phyloP scores from a whole-genome alignment of 805 yeast species.

The Soucietia sequanensis region DNA sequence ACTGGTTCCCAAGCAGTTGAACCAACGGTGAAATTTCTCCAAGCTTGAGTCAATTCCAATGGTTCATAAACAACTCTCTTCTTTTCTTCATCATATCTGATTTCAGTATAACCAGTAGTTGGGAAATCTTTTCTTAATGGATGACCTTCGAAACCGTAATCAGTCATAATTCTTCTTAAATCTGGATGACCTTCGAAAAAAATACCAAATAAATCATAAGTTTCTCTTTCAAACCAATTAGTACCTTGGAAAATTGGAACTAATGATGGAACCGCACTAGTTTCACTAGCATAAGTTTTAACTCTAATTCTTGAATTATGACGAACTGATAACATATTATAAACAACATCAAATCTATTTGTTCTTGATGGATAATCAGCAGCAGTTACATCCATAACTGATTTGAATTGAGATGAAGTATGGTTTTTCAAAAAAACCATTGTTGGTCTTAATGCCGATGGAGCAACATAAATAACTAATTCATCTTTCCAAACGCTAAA shows the following conservation, averaged over 20 bases:
- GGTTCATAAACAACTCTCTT: constrained; percentile 89
- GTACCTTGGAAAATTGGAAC: constrained; percentile 75
- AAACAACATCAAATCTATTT: constrained; percentile 84
- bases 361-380: constrained; percentile 83
- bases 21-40: constrained; percentile 87
- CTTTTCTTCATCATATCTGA: constrained; percentile 87
- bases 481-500: constrained; percentile 92
- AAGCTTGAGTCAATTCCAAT: constrained; percentile 86
- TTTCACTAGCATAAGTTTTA: constrained; percentile 84
- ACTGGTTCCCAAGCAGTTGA: constrained; percentile 91
- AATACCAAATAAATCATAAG: constrained; percentile 83
- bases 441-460: constrained; percentile 71
- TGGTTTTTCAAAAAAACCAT: constrained; percentile 71
- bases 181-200: constrained; percentile 90
- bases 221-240: constrained; percentile 89
- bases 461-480: constrained; percentile 71
- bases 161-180: constrained; percentile 85
- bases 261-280: constrained; percentile 76
- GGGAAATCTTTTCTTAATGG: constrained; percentile 93
- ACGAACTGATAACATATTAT: constrained; percentile 75
- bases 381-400: constrained; percentile 79
- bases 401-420: constrained; percentile 76
- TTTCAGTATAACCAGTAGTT: constrained; percentile 87
- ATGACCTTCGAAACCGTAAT: constrained; percentile 90
- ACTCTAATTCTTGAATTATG: constrained; percentile 86